Base-by-base conservation (phyloP, 139 green algal species). In the Ettlia oleoabundans region DNA sequence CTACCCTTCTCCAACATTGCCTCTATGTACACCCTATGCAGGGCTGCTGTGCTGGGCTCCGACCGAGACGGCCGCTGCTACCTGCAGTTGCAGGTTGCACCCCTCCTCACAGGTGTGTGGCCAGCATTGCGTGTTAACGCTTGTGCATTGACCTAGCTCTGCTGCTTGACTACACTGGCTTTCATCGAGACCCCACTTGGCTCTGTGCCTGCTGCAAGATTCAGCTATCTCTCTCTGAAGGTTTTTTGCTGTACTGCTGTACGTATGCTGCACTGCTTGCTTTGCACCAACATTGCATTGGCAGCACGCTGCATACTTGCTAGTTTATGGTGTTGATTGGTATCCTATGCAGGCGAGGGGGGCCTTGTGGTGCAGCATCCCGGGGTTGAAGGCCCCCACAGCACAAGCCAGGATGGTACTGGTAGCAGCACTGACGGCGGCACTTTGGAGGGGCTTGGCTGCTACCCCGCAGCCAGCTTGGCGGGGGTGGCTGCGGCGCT, bases 31-130 rank as follows among this genome's bases (percentile, higher is more conserved):
- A n/a, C n/a, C n/a, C 55, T n/a, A 22, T 65, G 55, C 55, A n/a
- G 73, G 53, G 73, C 73, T 4, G 73, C 73, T 38, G 37, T 80
- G 73, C 47, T 68, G 73, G 73, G 73, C 53, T 28, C 30, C 53
- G 87, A 91, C 66, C 69, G 88, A 1, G 71, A 88, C 13, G 87
- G 86, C 3, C 30, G 52, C 4, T 24, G 53, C n/a, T 80, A 76
- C 43, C 87, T 82, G 58, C 52, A 84, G 53, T 81, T 92, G 22
- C 68, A 85, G 43, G 32, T 35, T 10, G 66, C 51, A 2, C 19
- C 67, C 4, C 75, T 87, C 6, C 81, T 89, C 2, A 67, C 81
- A 6, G 85, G 85, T 65, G n/a, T 35, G 64, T 41, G 62, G 47
- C n/a, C n/a, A n/a, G n/a, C n/a, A n/a, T n/a, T n/a, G n/a, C n/a